Base-by-base conservation (phyloP, 768 basidiomycete genomes). In the Paxillus rubicundulus region DNA sequence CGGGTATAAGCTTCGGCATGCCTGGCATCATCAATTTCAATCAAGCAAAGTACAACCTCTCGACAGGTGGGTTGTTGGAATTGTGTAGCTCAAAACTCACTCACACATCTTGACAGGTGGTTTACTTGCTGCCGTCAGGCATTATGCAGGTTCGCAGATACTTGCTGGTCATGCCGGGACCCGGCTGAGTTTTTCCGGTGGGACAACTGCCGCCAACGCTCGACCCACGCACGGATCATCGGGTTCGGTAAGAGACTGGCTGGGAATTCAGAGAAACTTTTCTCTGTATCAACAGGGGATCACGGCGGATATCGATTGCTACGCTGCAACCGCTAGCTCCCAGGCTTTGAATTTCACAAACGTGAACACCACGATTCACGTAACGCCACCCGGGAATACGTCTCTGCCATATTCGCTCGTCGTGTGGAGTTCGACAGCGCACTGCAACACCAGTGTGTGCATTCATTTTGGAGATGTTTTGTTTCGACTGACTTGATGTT, bases 41-140 rank as follows among this genome's bases (percentile, higher is more conserved):
- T n/a, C 54, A 54, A 14, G 61, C 17, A 34, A 30, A 48, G 14
- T 62, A 62, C 21, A 59, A 61, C 16, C 2, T 55, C 9, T 62
- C 61, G 1, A 57, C 58, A 3, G 57, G 57, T 57, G 30, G 7
- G 30, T 12, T 9, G 30, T 32, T 32, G 9, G 2, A 32, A 3
- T 9, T 7, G 30, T 9, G 2, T 12, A 2, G 30, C 30, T 32
- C 9, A 32, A 32, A 32, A 32, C 9, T 9, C 30, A 32, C 12
- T 2, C 30, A 2, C 30, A 32, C 8, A 12, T 12, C 10, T 32
- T 32, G 4, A 32, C 30, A 32, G 57, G 57, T 20, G 57, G 57
- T 6, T 14, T 59, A 10, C 57, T 59, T 46, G 45, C 53, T 3
- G 50, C 47, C 24, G 17, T 38, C n/a, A 12, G 30, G 30, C 12